These are phyloP conservation scores for Hypoxylon sp. DNA, from an alignment of 2,329 filamentous ascomycete genomes.

Conservation along the genomic window DNA sequence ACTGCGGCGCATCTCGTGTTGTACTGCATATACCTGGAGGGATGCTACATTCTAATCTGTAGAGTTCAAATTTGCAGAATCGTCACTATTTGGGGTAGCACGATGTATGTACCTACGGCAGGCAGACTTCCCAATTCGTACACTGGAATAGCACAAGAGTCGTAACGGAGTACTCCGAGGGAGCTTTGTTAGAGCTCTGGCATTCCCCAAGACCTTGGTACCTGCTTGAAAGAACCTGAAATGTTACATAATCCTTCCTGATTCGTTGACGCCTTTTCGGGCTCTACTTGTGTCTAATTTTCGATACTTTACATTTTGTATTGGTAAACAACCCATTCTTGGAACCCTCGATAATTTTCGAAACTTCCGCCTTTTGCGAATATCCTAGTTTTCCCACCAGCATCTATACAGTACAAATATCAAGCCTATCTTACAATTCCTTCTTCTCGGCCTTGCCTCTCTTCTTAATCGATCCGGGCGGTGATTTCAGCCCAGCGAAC, in stretches of 20 bases:
- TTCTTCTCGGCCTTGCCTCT: constrained; percentile 49
- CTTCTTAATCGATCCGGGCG: constrained; percentile 59
- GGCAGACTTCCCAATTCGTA: background rate
- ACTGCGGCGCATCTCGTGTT: background rate
- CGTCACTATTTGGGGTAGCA: background rate
- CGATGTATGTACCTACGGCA: background rate
- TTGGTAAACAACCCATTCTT: background rate
- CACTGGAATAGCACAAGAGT: background rate
- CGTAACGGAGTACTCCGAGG: background rate
- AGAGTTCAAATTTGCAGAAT: background rate
- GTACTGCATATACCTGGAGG: background rate
- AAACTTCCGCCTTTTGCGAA: background rate
- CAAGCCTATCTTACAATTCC: constrained; percentile 46
- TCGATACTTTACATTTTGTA: too few relatives aligned
- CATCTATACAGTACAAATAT: constrained; percentile 3
- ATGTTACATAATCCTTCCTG: too few relatives aligned
- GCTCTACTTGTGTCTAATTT: too few relatives aligned
- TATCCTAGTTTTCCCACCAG: constrained; percentile 3
- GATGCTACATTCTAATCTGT: background rate
- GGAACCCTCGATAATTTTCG: background rate
- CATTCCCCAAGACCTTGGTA: too few relatives aligned
- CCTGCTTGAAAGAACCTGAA: too few relatives aligned
- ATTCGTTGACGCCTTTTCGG: too few relatives aligned
- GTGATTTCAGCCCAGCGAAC: constrained; percentile 79
- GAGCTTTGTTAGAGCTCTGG: too few relatives aligned